These are phyloP conservation scores for Amoeboaphelidium protococcarum DNA, from an alignment of 371 early-diverging fungal species.

Conservation along the genomic window DNA sequence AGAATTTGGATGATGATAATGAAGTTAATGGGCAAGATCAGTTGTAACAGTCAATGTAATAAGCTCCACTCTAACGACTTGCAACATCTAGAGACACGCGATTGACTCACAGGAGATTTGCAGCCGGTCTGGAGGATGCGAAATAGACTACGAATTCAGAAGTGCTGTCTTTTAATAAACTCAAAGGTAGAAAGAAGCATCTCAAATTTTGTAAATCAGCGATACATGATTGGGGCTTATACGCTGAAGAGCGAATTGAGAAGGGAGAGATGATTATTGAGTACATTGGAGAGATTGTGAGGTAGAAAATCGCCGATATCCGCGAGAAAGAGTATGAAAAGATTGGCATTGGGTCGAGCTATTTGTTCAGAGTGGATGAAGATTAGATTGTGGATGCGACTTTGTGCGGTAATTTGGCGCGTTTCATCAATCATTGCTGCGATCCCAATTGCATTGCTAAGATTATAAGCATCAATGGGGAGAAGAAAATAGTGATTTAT, in stretches of 20 bases:
- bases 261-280: conserved; percentile 80
- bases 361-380: conserved; percentile 86
- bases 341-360: conserved; percentile 56
- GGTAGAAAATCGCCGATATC: conserved; percentile 79
- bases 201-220: conserved; percentile 59
- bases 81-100: too few species aligned
- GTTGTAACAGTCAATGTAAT: too few species aligned
- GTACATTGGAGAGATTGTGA: conserved; percentile 93
- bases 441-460: conserved; percentile 89
- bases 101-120: neutral
- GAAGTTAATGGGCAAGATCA: too few species aligned
- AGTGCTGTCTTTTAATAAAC: conserved; percentile 30
- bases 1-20: too few species aligned
- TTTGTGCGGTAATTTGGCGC: conserved; percentile 78
- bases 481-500: conserved; percentile 51
- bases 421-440: conserved; percentile 96
- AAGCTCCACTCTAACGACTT: too few species aligned
- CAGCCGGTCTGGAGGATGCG: neutral
- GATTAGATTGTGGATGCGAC: conserved; percentile 96
- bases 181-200: conserved; percentile 60
- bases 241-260: conserved; percentile 68
- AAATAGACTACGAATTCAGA: neutral
- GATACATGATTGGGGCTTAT: conserved; percentile 92
- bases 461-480: conserved; percentile 54
- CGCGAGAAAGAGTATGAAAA: conserved; percentile 75